These are phyloP conservation scores for Ramularia endophylla DNA, from an alignment of 2,329 filamentous ascomycete species.

Conservation along the genomic window DNA sequence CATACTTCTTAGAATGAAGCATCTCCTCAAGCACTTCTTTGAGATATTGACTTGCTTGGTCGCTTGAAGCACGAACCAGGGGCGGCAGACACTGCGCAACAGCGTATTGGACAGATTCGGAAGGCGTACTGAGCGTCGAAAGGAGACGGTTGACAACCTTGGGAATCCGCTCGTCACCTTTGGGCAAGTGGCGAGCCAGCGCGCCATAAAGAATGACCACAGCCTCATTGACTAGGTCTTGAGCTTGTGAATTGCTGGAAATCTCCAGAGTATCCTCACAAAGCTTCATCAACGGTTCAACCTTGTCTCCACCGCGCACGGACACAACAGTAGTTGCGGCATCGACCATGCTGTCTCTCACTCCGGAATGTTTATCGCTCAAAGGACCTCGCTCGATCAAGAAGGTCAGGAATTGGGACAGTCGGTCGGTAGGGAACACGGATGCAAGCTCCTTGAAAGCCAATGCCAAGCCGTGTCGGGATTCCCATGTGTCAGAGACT, in stretches of 20 bases:
- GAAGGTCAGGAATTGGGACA: constrained; percentile 77
- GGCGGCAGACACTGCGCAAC: constrained; percentile 92
- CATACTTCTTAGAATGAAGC: constrained; percentile 84
- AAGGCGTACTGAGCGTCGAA: constrained; percentile 84
- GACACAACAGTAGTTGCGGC: constrained; percentile 78
- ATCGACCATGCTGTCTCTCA: constrained; percentile 87
- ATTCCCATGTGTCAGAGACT: constrained; percentile 83
- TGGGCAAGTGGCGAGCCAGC: constrained; percentile 75
- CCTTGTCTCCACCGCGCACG: constrained; percentile 69
- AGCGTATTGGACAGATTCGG: constrained; percentile 93
- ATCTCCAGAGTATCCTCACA: constrained; percentile 88
- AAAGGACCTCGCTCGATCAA: constrained; percentile 80
- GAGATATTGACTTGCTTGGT: constrained; percentile 74
- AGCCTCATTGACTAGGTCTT: constrained; percentile 91
- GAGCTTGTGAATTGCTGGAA: constrained; percentile 71
- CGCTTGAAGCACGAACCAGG: constrained; percentile 72
- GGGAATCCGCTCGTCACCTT: constrained; percentile 81
- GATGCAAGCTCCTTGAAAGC: constrained; percentile 77
- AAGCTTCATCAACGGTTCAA: constrained; percentile 86
- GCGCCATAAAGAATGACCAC: constrained; percentile 98
- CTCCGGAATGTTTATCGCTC: constrained; percentile 70
- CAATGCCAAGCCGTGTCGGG: constrained; percentile 79
- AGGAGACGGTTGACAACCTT: constrained; percentile 82
- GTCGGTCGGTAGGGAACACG: constrained; percentile 59
- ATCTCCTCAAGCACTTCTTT: constrained; percentile 74